Conservation (phyloP, 2,329 filamentous ascomycete genomes). For the Amylocarpus encephaloides region DNA sequence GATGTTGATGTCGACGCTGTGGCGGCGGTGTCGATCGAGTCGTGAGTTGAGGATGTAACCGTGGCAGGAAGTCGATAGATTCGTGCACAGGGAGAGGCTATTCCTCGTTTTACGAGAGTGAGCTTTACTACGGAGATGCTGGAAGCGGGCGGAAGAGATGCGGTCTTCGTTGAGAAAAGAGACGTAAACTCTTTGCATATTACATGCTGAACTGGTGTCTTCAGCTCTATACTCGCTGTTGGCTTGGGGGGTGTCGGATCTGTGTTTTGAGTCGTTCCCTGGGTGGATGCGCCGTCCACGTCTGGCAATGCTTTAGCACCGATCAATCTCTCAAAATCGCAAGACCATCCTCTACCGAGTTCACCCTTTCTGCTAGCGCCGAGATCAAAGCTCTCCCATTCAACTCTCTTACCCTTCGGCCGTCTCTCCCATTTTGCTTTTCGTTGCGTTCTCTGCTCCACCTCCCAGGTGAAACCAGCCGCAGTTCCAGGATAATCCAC, state of each 20-base stretch:
- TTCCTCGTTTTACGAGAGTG: constrained; percentile 62
- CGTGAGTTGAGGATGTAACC: constrained; percentile 25
- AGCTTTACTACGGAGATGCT: constrained; percentile 58
- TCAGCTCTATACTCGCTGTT: not conserved
- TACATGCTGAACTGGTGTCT: constrained; percentile 17
- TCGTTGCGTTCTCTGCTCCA: constrained; percentile 53
- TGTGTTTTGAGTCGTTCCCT: constrained; percentile 3
- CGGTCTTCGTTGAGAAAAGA: constrained; percentile 20
- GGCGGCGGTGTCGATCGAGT: constrained; percentile 69
- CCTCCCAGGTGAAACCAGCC: constrained; percentile 74
- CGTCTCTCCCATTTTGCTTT: constrained; percentile 65
- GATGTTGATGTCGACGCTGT: constrained; percentile 36
- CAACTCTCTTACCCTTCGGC: constrained; percentile 74
- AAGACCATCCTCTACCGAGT: constrained; percentile 72
- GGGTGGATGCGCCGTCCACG: not conserved
- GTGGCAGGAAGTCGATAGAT: constrained; percentile 72
- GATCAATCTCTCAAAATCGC: constrained; percentile 62
- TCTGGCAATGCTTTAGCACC: constrained; percentile 5
- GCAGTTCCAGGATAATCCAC: constrained; percentile 74
- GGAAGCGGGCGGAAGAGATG: constrained; percentile 30
- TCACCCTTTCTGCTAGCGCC: constrained; percentile 73
- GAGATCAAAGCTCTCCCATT: constrained; percentile 69
- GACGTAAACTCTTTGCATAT: constrained; percentile 16
- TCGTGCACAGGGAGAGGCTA: constrained; percentile 64
- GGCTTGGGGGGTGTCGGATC: not conserved